Evolutionary conservation across 1,284 basidiomycete genomes (phyloP).

Genomic region (Apiotrichum mycotoxinovorans): DNA sequence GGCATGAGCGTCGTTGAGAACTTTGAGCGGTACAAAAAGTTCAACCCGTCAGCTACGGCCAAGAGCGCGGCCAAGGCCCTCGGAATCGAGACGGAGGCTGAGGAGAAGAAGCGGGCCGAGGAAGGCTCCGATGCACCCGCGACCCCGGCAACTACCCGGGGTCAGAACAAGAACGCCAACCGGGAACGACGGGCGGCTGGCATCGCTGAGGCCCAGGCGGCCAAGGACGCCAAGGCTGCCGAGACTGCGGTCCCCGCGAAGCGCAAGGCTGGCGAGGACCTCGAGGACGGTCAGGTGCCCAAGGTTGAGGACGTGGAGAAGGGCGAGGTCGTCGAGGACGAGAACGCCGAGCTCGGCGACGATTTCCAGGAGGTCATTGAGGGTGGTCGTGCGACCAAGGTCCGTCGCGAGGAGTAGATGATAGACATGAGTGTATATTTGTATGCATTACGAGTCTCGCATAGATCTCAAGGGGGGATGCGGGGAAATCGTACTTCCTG

Average conservation of each 20-base stretch:
- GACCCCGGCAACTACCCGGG: not conserved
- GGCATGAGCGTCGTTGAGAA: conserved; percentile 39
- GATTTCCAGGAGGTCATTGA: conserved; percentile 20
- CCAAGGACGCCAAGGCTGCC: not conserved
- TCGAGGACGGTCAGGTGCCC: conserved; percentile 14
- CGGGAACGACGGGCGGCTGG: conserved; percentile 12
- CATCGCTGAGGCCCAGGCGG: conserved; percentile 6
- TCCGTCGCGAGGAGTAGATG: conserved; percentile 18
- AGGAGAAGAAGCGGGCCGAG: not conserved
- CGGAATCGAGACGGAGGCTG: not conserved
- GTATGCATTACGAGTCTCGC: conserved; percentile 2
- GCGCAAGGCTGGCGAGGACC: conserved; percentile 15
- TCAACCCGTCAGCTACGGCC: conserved; percentile 27
- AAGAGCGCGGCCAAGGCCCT: conserved; percentile 18
- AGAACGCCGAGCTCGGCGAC: conserved; percentile 16
- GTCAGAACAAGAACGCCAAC: conserved; percentile 9
- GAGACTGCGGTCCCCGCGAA: conserved; percentile 6
- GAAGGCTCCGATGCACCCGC: not conserved
- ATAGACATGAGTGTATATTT: conserved; percentile 4
- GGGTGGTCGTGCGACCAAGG: conserved; percentile 19
- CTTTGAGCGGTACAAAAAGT: conserved; percentile 40
- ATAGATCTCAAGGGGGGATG: not conserved
- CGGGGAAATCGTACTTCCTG: no score
- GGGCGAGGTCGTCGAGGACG: conserved; percentile 22
- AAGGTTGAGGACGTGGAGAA: conserved; percentile 14